Base-by-base conservation (phyloP, 2,329 filamentous ascomycete species). In the Stromatinia cepivora region DNA sequence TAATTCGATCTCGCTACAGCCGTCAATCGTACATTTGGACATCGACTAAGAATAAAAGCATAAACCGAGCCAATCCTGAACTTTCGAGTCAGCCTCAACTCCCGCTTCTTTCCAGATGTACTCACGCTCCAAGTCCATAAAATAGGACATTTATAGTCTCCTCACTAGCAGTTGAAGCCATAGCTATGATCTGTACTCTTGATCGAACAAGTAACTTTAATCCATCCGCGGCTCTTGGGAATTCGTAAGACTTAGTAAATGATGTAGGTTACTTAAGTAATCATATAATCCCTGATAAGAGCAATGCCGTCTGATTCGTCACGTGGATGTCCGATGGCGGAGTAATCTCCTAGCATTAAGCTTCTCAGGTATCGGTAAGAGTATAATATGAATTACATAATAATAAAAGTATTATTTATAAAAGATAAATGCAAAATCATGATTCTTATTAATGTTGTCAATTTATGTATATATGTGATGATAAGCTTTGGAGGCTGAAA, bases 1-100 rank as follows among this genome's bases (percentile, higher is more conserved):
- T 86, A 88, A 75, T 89, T 89, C 0, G 86, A 88, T 34, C 87
- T 83, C 56, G 87, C 88, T 56, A 88, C 83, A 2, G 87, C 85
- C 0, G 86, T 88, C 31, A 89, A 81, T n/a, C 81, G 79, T 25
- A 85, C 81, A 39, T 81, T 78, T 3, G 80, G 71, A 45, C 76
- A 78, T 3, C 82, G 81, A 66, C 79, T 81, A 0, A 87, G 74
- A 48, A 87, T 82, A 70, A 86, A 87, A 10, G 84, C 83, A 73
- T 87, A 87, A 72, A 87, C 87, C 2, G 84, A 85, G 39, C 85
- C 85, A 65, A 87, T 86, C 0, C 85, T 86, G 58, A 5, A 6
- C 34, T 13, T 20, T 25, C 11, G 34, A 63, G 20, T 69, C 39
- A 53, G 22, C 1, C 22, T 25, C 9, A 17, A 39, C n/a, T 1